phyloP scores from a whole-genome alignment of 2,329 filamentous ascomycete genomes.

The Colletotrichum sansevieriae region DNA sequence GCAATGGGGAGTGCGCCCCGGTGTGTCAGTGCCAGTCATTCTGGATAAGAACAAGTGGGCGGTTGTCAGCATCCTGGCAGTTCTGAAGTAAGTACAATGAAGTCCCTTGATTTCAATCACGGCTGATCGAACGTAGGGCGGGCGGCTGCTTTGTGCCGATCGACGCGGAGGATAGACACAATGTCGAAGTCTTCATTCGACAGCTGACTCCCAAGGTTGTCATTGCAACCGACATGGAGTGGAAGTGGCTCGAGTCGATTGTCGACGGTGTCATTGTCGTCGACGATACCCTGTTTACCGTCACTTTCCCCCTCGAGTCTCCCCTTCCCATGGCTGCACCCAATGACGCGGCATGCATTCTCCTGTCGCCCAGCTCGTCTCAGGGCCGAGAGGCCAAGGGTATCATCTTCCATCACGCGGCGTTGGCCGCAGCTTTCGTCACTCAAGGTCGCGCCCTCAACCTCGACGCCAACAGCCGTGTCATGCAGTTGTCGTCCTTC shows the following conservation, averaged over 20 bases:
- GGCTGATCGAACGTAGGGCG: slow-evolving; percentile 53
- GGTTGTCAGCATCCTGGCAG: slow-evolving; percentile 77
- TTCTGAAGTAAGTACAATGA: slow-evolving; percentile 71
- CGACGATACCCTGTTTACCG: slow-evolving; percentile 56
- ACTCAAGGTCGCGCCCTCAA: slow-evolving; percentile 64
- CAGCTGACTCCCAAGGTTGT: slow-evolving; percentile 59
- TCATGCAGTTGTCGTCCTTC: slow-evolving; percentile 67
- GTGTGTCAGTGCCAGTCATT: slow-evolving; percentile 73
- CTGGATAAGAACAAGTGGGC: slow-evolving; percentile 78
- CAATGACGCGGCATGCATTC: slow-evolving; percentile 68
- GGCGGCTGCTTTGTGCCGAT: slow-evolving; percentile 65
- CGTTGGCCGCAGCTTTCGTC: slow-evolving; percentile 67
- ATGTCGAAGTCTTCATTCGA: slow-evolving; percentile 58
- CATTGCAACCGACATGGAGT: slow-evolving; percentile 58
- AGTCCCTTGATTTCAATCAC: accelerated
- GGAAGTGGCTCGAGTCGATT: slow-evolving; percentile 54
- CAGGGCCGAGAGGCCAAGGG: slow-evolving; percentile 68
- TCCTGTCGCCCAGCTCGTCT: slow-evolving; percentile 69
- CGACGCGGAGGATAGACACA: slow-evolving; percentile 58
- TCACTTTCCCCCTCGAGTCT: slow-evolving; percentile 41
- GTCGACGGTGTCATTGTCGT: slow-evolving; percentile 57
- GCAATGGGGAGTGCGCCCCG: slow-evolving; percentile 62
- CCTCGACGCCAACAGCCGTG: slow-evolving; percentile 65
- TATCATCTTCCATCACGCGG: slow-evolving; percentile 72
- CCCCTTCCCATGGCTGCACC: slow-evolving; percentile 53